These are phyloP conservation scores for Colletotrichum musicola DNA, from an alignment of 2,329 filamentous ascomycete species.

Conservation along the genomic window DNA sequence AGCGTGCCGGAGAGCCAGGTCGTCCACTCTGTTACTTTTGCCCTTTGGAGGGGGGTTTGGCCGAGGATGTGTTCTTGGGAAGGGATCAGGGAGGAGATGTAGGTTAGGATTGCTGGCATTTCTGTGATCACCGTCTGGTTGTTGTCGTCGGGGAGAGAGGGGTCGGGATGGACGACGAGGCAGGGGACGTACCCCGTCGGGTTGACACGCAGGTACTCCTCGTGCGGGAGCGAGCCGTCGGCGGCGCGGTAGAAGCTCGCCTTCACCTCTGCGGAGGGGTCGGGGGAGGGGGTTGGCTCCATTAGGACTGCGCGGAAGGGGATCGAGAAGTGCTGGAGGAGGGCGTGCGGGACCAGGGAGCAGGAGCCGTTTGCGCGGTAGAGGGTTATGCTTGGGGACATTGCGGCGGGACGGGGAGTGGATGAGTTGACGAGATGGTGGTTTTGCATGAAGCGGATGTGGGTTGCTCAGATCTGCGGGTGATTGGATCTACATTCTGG, in stretches of 20 bases:
- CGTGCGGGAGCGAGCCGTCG: conserved; percentile 48
- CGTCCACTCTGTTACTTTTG: conserved; percentile 49
- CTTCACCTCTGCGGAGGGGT: too few species aligned
- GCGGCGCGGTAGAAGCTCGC: conserved; percentile 39
- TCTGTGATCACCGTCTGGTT: conserved; percentile 45
- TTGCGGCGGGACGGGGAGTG: too few species aligned
- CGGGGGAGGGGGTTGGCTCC: not conserved
- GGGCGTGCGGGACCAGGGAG: conserved; percentile 45
- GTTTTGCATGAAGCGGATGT: too few species aligned
- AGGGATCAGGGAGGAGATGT: conserved; percentile 45
- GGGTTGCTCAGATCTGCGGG: too few species aligned
- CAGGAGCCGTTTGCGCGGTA: conserved; percentile 48
- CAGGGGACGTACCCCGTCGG: conserved; percentile 48
- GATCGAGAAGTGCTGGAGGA: conserved; percentile 48
- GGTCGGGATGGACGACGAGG: conserved; percentile 42
- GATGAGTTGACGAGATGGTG: too few species aligned
- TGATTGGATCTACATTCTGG: too few species aligned
- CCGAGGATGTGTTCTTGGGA: conserved; percentile 42
- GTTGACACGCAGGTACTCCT: conserved; percentile 47
- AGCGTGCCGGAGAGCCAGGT: conserved; percentile 49
- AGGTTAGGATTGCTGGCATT: conserved; percentile 48
- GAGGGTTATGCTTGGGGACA: conserved; percentile 43
- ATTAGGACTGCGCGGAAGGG: conserved; percentile 43
- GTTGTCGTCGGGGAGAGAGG: conserved; percentile 30
- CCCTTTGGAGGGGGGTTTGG: conserved; percentile 35